These are phyloP conservation scores for Phlyctochytrium planicorne DNA, from an alignment of 192 early-diverging fungal genomes.

Conservation along the genomic window DNA sequence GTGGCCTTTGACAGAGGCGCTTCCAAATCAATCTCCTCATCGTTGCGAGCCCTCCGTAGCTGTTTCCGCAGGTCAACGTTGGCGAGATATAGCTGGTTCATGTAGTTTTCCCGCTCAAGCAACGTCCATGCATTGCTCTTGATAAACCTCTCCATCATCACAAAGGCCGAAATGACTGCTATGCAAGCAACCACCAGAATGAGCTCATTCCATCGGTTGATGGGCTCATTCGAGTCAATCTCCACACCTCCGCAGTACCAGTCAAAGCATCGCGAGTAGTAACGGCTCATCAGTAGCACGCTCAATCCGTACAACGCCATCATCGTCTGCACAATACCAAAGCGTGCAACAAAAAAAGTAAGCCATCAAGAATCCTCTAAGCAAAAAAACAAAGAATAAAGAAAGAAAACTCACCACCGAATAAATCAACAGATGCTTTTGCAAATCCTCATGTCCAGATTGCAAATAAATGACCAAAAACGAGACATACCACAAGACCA, in stretches of 20 bases:
- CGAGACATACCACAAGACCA: conserved; percentile 43
- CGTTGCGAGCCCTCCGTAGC: conserved; percentile 24
- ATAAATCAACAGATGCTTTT: conserved; percentile 30
- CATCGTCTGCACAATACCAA: conserved; percentile 5
- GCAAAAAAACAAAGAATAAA: not conserved
- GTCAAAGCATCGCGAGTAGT: conserved; percentile 26
- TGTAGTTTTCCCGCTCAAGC: conserved; percentile 39
- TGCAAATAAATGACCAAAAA: conserved; percentile 45
- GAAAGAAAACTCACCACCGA: conserved; percentile 22
- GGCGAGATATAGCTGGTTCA: conserved; percentile 29
- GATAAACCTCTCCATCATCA: conserved; percentile 40
- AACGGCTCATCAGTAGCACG: conserved; percentile 23
- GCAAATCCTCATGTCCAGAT: conserved; percentile 31
- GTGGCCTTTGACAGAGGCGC: conserved; percentile 36
- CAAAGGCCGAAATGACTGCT: conserved; percentile 21
- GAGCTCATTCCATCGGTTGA: conserved; percentile 22
- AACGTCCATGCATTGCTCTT: conserved; percentile 41
- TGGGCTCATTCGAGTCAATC: conserved; percentile 17
- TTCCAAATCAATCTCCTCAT: conserved; percentile 41
- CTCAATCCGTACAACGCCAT: conserved; percentile 16
- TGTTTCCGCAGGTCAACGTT: conserved; percentile 41
- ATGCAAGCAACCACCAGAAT: conserved; percentile 22
- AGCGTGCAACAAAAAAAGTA: not conserved
- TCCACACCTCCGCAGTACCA: conserved; percentile 21
- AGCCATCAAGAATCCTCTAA: not conserved